Base-by-base conservation (phyloP, 75 land plant genomes). In the Gnetum montanum region DNA sequence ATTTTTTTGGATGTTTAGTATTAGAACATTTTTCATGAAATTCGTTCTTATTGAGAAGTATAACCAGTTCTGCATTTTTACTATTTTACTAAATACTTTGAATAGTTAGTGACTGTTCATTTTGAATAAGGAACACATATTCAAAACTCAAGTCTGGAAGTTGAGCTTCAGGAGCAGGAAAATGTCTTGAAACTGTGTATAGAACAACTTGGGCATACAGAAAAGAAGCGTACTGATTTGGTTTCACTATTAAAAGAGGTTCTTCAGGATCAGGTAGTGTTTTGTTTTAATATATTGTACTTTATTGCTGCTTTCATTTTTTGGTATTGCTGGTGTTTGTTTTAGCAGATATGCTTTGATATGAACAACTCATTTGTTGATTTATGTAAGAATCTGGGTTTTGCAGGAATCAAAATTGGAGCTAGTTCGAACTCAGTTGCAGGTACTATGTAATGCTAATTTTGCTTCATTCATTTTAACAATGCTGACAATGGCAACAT, bases 341-440 rank as follows among this genome's bases (percentile, higher is more conserved):
- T 10, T 37, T 28, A 15, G 19, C 34, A 58, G 41, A 18, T 0
- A 1, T 18, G 20, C 27, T 29, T 4, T 67, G n/a, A n/a, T n/a
- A n/a, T n/a, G n/a, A n/a, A n/a, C n/a, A n/a, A n/a, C n/a, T n/a
- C n/a, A n/a, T n/a, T n/a, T n/a, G n/a, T n/a, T n/a, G n/a, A n/a
- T 11, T 53, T 22, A 8, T 53, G 36, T 31, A 34, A 34, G 19
- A 10, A 18, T 53, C 34, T 30, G 3, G 18, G 49, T n/a, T n/a
- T 58, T 70, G 25, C 88, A 90, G 96, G 96, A 87, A 68, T 63
- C 65, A 31, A 87, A 83, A 67, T 61, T 83, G 60, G 96, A 77
- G 55, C 63, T 68, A 1, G 41, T 83, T 16, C 82, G 75, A 40
- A 66, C 62, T 47, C 85, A 90, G 44, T 58, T 86, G 60, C 96